These are phyloP conservation scores for Penicillium pancosmium DNA, from an alignment of 495 filamentous ascomycete species.

Conservation along the genomic window DNA sequence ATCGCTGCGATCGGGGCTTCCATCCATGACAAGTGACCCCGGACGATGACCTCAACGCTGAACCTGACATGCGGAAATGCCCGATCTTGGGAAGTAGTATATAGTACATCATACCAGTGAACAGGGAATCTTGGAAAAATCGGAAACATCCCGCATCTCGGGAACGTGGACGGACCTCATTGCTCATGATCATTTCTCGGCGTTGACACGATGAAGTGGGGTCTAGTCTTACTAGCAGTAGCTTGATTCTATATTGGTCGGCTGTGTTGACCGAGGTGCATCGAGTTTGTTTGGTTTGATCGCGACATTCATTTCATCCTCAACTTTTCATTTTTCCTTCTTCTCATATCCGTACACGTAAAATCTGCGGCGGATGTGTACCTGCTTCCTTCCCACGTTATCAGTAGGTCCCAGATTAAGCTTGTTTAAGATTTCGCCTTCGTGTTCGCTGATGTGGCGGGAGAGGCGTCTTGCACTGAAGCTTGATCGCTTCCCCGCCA, in stretches of 20 bases:
- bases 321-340: not conserved
- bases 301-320: not conserved
- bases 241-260: slow-evolving; percentile 8
- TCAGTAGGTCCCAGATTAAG: slow-evolving; percentile 3
- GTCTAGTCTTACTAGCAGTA: not conserved
- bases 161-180: slow-evolving; percentile 5
- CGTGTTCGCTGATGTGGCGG: slow-evolving; percentile 1
- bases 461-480: slow-evolving; percentile 1
- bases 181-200: not conserved
- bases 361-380: not conserved
- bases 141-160: not conserved
- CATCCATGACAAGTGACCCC: not conserved
- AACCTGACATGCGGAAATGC: not conserved
- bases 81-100: not conserved
- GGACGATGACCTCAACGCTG: not conserved
- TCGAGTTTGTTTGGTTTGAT: slow-evolving; percentile 4
- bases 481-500: slow-evolving; percentile 2
- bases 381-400: slow-evolving; percentile 3
- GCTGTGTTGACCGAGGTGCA: not conserved
- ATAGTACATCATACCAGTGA: no score
- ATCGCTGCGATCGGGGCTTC: slow-evolving; percentile 2
- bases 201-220: slow-evolving; percentile 4
- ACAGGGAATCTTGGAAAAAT: not conserved
- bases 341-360: not conserved
- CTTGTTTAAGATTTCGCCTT: slow-evolving; percentile 2